Conservation (phyloP, 2,329 filamentous ascomycete genomes). For the Allantophomopsis cytisporea region DNA sequence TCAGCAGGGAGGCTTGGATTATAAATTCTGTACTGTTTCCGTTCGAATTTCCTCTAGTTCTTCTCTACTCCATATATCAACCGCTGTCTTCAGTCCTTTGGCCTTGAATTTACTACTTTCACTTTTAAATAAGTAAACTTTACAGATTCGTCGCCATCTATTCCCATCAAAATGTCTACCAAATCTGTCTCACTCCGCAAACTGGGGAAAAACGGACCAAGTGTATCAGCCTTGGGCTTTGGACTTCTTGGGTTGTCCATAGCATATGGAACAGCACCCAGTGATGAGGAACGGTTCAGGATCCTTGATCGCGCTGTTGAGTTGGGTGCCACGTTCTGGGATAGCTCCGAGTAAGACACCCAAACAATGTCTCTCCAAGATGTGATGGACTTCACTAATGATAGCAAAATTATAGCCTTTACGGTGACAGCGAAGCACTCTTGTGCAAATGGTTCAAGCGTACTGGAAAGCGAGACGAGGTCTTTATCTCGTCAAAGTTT, state of each 20-base stretch:
- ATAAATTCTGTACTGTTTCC: too few species aligned
- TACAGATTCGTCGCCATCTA: not conserved
- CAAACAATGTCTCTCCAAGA: slow-evolving; percentile 18
- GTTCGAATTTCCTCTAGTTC: too few species aligned
- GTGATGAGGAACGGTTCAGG: slow-evolving; percentile 20
- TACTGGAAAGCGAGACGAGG: slow-evolving; percentile 25
- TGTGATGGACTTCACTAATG: slow-evolving; percentile 2
- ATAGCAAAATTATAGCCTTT: not conserved
- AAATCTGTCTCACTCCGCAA: slow-evolving; percentile 1
- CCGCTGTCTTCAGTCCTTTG: not conserved
- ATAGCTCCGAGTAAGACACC: slow-evolving; percentile 8
- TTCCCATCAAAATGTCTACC: slow-evolving; percentile 1
- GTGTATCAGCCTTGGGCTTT: slow-evolving; percentile 15
- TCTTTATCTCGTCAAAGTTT: slow-evolving; percentile 39
- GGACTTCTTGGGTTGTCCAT: slow-evolving; percentile 16
- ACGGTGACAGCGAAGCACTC: slow-evolving; percentile 26
- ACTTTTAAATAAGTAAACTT: not conserved
- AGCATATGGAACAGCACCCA: slow-evolving; percentile 1
- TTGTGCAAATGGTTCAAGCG: slow-evolving; percentile 32
- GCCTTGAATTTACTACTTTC: not conserved
- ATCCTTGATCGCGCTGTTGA: slow-evolving; percentile 23
- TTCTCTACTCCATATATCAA: too few species aligned
- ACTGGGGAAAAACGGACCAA: slow-evolving; percentile 17
- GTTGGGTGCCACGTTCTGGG: slow-evolving; percentile 21
- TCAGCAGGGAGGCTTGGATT: not conserved